phyloP scores from a whole-genome alignment of 345 rosid species.

The Raphanus raphanistrum region DNA sequence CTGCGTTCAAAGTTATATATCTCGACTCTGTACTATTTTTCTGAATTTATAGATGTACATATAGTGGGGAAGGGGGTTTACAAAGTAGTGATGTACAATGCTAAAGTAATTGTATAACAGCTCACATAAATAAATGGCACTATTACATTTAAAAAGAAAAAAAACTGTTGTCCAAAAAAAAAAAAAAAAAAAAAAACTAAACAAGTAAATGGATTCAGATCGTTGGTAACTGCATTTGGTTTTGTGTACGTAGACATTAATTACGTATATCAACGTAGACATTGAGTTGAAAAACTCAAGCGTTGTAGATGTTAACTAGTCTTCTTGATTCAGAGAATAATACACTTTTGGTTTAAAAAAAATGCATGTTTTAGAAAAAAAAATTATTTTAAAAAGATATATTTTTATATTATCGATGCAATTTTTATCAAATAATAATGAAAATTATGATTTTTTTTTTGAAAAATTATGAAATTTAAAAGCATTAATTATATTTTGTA shows the following conservation, averaged over 20 bases:
- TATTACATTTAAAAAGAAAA: neutral
- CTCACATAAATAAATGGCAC: slow-evolving; percentile 18
- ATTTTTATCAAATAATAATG: no score
- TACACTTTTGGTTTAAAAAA: no score
- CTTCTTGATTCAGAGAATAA: neutral
- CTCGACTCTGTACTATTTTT: neutral
- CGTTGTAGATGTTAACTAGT: slow-evolving; percentile 13
- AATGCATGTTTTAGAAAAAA: no score
- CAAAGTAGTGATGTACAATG: slow-evolving; percentile 3
- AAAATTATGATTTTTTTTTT: no score
- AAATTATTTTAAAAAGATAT: no score
- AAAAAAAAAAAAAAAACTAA: neutral
- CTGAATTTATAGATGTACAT: neutral
- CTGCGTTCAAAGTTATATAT: neutral
- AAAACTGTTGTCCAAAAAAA: no score
- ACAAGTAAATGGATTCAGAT: slow-evolving; percentile 15
- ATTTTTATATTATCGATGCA: no score
- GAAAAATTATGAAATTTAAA: no score
- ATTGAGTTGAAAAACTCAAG: neutral
- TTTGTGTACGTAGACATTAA: slow-evolving; percentile 27
- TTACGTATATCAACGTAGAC: slow-evolving; percentile 18
- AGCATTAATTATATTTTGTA: no score
- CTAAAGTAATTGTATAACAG: slow-evolving; percentile 19
- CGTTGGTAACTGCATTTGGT: slow-evolving; percentile 35
- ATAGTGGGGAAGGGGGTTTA: neutral